These are phyloP conservation scores for Jaenimonas drosophilae DNA, from an alignment of 208 protist species.

Conservation along the genomic window DNA sequence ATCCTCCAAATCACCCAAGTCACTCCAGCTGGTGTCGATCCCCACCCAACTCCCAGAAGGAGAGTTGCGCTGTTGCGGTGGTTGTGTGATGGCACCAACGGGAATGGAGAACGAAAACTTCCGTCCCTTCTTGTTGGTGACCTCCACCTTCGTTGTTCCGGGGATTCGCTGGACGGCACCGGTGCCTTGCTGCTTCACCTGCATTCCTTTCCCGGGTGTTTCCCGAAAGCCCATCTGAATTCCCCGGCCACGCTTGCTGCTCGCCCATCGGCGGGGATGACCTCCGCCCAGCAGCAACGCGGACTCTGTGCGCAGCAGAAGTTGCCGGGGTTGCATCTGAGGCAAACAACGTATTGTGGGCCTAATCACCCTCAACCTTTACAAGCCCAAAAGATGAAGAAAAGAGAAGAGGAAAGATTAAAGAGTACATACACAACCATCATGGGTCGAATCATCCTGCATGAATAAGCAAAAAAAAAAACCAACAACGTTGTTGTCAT, in stretches of 20 bases:
- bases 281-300: not conserved
- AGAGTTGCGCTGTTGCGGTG: conserved; percentile 28
- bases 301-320: not conserved
- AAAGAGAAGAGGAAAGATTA: too few species aligned
- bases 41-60: conserved; percentile 39
- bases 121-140: conserved; percentile 81
- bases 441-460: too few species aligned
- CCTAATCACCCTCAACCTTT: not conserved
- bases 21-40: conserved; percentile 75
- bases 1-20: conserved; percentile 66
- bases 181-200: conserved; percentile 36
- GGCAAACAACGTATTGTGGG: not conserved
- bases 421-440: too few species aligned
- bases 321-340: not conserved
- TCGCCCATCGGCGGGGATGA: too few species aligned
- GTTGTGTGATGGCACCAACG: conserved; percentile 64
- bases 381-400: conserved; percentile 1
- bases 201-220: conserved; percentile 25
- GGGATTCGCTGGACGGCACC: conserved; percentile 45
- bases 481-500: too few species aligned
- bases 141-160: conserved; percentile 74
- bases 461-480: too few species aligned
- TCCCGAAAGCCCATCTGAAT: conserved; percentile 20
- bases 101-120: conserved; percentile 78
- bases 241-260: conserved; percentile 23